Base-by-base conservation (phyloP, 2,329 filamentous ascomycete genomes). In the Xylaria sp. region DNA sequence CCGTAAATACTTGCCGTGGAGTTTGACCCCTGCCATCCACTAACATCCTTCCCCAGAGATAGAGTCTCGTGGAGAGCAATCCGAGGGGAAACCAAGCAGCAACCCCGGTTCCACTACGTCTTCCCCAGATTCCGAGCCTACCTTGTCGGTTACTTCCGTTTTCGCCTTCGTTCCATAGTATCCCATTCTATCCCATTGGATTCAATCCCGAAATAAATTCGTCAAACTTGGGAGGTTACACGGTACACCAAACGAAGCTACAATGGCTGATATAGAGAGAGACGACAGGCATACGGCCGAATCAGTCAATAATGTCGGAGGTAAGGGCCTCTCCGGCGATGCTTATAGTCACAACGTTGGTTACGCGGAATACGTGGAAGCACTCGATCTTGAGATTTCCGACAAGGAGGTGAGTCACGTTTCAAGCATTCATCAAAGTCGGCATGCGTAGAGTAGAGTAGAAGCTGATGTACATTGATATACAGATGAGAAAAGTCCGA, bases 361-460 rank as follows among this genome's bases (percentile, higher is more conserved):
- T 2, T 73, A 73, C 39, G 42, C 57, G 7, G 67, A 71, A 54
- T 73, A 72, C 31, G 25, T 65, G 39, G 70, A 69, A 31, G 69
- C 62, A 17, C 67, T 68, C 2, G 42, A 64, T 22, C 29, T 71
- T 20, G 71, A 72, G 39, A 57, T 72, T 5, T 68, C 69, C 10
- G 68, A 71, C 42, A 70, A 55, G 39, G 71, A 73, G 61, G 66
- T 66, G 10, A 54, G 67, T 33, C n/a, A n/a, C n/a, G 20, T 29
- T 5, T 27, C 20, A 25, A 17, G 1, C 13, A 7, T 27, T 27
- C 7, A 10, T 3, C 33, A 39, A 7, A 54, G 31, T 0, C 36
- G 27, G 6, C 3, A 1, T 54, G 20, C 0, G 20, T n/a, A 3
- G 17, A 2, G 20, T n/a, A 3, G 17, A 10, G 7, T 10, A 7